phyloP scores from a whole-genome alignment of 2,329 filamentous ascomycete genomes.

The Penicillium brevicompactum region DNA sequence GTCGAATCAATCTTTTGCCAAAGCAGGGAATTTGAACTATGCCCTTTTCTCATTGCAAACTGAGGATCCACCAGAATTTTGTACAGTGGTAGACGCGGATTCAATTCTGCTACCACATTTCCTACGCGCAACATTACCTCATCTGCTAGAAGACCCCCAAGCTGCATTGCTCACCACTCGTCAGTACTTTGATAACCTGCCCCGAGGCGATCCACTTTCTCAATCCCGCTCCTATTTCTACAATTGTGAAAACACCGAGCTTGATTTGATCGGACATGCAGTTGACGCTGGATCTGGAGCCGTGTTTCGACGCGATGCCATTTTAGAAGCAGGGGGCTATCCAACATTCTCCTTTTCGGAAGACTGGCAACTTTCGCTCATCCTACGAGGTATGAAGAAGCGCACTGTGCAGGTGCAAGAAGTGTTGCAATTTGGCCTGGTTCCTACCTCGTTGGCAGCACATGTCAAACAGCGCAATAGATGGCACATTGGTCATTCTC shows the following conservation, averaged over 20 bases:
- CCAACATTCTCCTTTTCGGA: slow-evolving; percentile 39
- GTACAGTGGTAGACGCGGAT: slow-evolving; percentile 38
- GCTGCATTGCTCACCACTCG: slow-evolving; percentile 36
- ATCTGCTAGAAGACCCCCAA: slow-evolving; percentile 31
- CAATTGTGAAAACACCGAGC: slow-evolving; percentile 34
- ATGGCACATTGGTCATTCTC: slow-evolving; percentile 40
- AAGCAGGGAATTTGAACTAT: slow-evolving; percentile 43
- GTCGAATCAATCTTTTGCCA: slow-evolving; percentile 33
- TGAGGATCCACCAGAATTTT: slow-evolving; percentile 30
- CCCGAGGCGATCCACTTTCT: slow-evolving; percentile 31
- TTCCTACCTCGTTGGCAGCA: slow-evolving; percentile 38
- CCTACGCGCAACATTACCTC: slow-evolving; percentile 39
- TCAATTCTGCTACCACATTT: slow-evolving; percentile 40
- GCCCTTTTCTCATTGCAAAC: slow-evolving; percentile 30
- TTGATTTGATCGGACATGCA: slow-evolving; percentile 30
- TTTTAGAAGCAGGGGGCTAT: slow-evolving; percentile 35
- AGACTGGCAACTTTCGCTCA: slow-evolving; percentile 37
- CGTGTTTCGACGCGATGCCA: slow-evolving; percentile 33
- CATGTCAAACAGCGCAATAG: slow-evolving; percentile 39
- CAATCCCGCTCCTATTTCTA: slow-evolving; percentile 37
- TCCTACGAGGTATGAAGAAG: slow-evolving; percentile 33
- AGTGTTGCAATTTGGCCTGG: slow-evolving; percentile 35
- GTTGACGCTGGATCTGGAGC: slow-evolving; percentile 40
- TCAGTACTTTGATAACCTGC: slow-evolving; percentile 40
- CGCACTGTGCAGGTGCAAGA: slow-evolving; percentile 34